Conservation (phyloP, 106 monocot species). For the Vanilla planifolia region DNA sequence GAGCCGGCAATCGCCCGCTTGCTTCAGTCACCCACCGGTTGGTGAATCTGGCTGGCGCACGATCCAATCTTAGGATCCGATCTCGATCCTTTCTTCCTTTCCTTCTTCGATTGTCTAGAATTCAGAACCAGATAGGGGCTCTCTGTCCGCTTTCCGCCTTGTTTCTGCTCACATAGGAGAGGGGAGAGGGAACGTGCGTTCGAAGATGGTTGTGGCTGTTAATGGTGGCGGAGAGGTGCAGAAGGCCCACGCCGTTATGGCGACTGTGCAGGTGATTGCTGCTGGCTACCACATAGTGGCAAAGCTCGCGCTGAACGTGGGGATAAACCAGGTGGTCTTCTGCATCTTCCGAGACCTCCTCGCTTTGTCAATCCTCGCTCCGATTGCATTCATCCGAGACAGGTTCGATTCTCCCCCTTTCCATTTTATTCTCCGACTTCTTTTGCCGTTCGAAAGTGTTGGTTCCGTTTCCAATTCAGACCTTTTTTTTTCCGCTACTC, state of each 20-base stretch:
- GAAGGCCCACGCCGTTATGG: conserved; percentile 39
- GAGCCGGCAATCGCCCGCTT: no score
- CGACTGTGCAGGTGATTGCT: conserved; percentile 18
- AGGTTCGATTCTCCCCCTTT: conserved; percentile 4
- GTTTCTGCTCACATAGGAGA: no score
- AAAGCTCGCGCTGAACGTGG: conserved; percentile 47
- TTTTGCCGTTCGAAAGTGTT: no score
- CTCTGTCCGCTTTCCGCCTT: no score
- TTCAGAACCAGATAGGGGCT: no score
- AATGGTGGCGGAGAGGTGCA: neutral
- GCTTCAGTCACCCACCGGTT: no score
- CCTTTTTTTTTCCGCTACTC: no score
- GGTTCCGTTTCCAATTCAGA: no score
- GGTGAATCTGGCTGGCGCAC: no score
- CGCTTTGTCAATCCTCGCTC: conserved; percentile 49
- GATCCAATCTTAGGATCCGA: no score
- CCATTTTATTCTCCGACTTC: neutral
- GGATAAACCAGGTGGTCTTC: conserved; percentile 43
- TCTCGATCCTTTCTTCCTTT: no score
- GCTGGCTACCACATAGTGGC: conserved; percentile 50
- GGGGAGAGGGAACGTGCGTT: neutral
- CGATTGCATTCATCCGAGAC: conserved; percentile 26
- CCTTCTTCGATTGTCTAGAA: no score
- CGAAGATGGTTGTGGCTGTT: neutral
- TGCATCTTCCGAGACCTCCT: conserved; percentile 45